Evolutionary conservation across 2,329 filamentous ascomycete genomes (phyloP), one percentile per base, ranked within the genome.

Genomic region (Alternaria conjuncta): DNA sequence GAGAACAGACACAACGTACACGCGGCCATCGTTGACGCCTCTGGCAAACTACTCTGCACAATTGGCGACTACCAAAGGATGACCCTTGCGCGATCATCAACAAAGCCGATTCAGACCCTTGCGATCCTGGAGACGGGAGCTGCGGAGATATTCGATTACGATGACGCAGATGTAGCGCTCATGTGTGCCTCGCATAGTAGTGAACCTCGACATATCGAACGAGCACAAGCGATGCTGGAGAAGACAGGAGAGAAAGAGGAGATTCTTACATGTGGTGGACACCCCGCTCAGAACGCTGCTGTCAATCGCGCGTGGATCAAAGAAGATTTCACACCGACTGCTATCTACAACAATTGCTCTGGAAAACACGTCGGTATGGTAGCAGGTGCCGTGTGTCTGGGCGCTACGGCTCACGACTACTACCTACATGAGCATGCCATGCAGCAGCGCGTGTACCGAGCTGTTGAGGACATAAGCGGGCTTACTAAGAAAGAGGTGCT

Each of bases 281-380:
- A 56, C 20, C 23, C 54, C 1, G 54, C 54, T 21, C 18, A 21
- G 15, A 56, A 44, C 12, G 36, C 54, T 15, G 15, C 21, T 11
- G 75, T 84, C 5, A 81, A 83, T 59, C 69, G 71, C 0, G 62
- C 50, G 0, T 85, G 83, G 83, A 79, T 82, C 51, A 80, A 74
- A 57, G 56, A 56, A 0, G 82, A 75, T 2, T 82, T 79, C 47
- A 69, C 60, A 0, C 83, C 83, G 0, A 81, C 79, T 0, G 72
- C 73, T 0, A 69, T 84, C 0, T 79, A 75, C 53, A 85, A 81
- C 55, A 84, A 85, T 61, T 86, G 83, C 63, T 85, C 83, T 0
- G 84, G 83, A 1, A 86, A 86, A 44, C 83, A 86, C 65, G 80
- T 75, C 4, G 83, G 81, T 1, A 85, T 85, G 82, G 68, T 85